phyloP scores from a whole-genome alignment of 352 stramenopile genomes.

The Phytophthora pseudosyringae region DNA sequence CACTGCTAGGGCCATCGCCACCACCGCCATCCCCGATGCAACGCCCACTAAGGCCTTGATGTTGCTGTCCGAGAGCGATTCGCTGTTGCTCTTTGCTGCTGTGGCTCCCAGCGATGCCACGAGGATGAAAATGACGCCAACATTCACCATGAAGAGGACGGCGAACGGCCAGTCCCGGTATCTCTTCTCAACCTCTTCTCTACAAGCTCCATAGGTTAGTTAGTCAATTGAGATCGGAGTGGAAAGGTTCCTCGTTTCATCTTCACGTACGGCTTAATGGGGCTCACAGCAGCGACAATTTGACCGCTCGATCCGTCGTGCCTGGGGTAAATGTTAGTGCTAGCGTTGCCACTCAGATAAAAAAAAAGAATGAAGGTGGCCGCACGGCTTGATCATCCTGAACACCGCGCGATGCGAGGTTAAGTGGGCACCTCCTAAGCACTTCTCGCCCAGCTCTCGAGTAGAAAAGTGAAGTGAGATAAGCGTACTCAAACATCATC shows the following conservation, averaged over 20 bases:
- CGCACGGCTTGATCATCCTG: constrained; percentile 14
- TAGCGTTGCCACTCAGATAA: not conserved
- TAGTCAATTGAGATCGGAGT: not conserved
- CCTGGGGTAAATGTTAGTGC: not conserved
- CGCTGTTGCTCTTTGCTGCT: constrained; percentile 1
- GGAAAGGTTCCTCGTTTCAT: not conserved
- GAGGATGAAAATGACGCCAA: constrained; percentile 26
- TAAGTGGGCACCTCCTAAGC: too few relatives aligned
- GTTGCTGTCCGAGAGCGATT: constrained; percentile 2
- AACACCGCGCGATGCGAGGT: not conserved
- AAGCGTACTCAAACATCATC: too few relatives aligned
- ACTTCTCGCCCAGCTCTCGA: too few relatives aligned
- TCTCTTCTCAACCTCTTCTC: not conserved
- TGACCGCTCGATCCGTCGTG: not conserved
- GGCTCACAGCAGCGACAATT: constrained; percentile 1
- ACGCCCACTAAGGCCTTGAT: not conserved
- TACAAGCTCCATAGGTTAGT: not conserved
- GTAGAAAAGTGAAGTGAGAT: not conserved
- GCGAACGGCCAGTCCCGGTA: constrained; percentile 77
- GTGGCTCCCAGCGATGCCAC: not conserved
- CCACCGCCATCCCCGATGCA: not conserved
- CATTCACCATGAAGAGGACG: constrained; percentile 68
- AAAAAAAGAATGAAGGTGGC: not conserved
- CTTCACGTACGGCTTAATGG: constrained; percentile 14
- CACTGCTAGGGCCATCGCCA: constrained; percentile 39